These are phyloP conservation scores for Pelargonium citronellum DNA, from an alignment of 441 rosid species.

Conservation along the genomic window DNA sequence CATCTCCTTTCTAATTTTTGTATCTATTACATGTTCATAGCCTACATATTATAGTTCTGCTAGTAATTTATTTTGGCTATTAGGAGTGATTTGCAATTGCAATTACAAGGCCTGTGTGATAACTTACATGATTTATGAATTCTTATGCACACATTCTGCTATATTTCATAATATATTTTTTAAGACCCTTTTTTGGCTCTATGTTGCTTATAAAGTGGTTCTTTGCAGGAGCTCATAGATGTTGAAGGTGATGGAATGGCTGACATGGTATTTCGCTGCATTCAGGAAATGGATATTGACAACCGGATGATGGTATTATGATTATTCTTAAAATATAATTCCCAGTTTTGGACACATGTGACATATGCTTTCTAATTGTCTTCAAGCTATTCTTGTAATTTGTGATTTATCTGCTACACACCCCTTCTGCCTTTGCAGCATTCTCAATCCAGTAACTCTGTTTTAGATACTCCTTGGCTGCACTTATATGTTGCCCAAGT, in stretches of 20 bases:
- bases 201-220: not conserved
- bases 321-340: constrained; percentile 8
- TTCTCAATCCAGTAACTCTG: not conserved
- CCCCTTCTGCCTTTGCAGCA: constrained; percentile 3
- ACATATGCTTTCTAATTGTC: not conserved
- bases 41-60: constrained; percentile 7
- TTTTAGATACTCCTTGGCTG: not conserved
- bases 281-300: constrained; percentile 99
- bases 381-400: too few species aligned
- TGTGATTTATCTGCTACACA: not conserved
- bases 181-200: not conserved
- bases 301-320: constrained; percentile 80
- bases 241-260: constrained; percentile 99
- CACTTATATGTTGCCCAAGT: not conserved
- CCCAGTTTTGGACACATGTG: not conserved
- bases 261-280: constrained; percentile 97
- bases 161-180: not conserved
- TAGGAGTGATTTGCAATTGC: not conserved
- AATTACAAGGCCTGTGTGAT: not conserved
- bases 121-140: not conserved
- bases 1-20: constrained; percentile 3
- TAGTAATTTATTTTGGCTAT: constrained; percentile 10
- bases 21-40: not conserved
- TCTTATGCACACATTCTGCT: not conserved
- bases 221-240: constrained; percentile 79